Percentiles rank a stretch among this genome's conserved stretches.
These are phyloP conservation scores for Phlyctochytrium arcticum DNA, from an alignment of 192 early-diverging fungal species.

Conservation along the genomic window DNA sequence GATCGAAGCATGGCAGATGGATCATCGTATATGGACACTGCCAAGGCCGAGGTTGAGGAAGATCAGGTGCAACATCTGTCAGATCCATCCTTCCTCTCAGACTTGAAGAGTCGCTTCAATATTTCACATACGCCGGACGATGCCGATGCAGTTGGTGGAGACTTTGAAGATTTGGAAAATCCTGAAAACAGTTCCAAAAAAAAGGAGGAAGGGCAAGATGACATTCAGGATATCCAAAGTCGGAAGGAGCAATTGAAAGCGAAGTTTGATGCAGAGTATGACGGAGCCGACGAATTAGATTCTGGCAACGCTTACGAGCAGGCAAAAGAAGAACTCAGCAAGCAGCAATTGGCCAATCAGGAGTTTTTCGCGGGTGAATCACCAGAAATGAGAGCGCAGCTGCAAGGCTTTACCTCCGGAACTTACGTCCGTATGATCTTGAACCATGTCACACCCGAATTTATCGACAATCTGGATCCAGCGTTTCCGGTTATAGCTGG, in stretches of 20 bases:
- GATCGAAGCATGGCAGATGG: slow-evolving; percentile 27
- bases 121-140: slow-evolving; percentile 53
- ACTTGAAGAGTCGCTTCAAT: slow-evolving; percentile 72
- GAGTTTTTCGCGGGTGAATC: slow-evolving; percentile 87
- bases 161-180: slow-evolving; percentile 75
- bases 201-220: slow-evolving; percentile 40
- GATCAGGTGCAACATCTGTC: no score
- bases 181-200: slow-evolving; percentile 44
- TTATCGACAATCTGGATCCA: slow-evolving; percentile 89
- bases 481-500: slow-evolving; percentile 88
- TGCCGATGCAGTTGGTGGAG: slow-evolving; percentile 63
- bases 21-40: slow-evolving; percentile 61
- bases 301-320: slow-evolving; percentile 82
- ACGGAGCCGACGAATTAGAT: slow-evolving; percentile 60
- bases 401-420: slow-evolving; percentile 92
- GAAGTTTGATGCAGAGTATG: slow-evolving; percentile 92
- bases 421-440: slow-evolving; percentile 90
- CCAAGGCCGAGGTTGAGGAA: slow-evolving; percentile 56
- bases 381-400: slow-evolving; percentile 61
- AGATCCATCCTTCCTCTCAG: slow-evolving; percentile 67
- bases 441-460: slow-evolving; percentile 90
- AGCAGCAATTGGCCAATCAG: slow-evolving; percentile 78
- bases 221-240: slow-evolving; percentile 55
- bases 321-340: slow-evolving; percentile 82
- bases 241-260: slow-evolving; percentile 87